phyloP scores from a whole-genome alignment of 75 land plant species.

The Larix kaempferi region DNA sequence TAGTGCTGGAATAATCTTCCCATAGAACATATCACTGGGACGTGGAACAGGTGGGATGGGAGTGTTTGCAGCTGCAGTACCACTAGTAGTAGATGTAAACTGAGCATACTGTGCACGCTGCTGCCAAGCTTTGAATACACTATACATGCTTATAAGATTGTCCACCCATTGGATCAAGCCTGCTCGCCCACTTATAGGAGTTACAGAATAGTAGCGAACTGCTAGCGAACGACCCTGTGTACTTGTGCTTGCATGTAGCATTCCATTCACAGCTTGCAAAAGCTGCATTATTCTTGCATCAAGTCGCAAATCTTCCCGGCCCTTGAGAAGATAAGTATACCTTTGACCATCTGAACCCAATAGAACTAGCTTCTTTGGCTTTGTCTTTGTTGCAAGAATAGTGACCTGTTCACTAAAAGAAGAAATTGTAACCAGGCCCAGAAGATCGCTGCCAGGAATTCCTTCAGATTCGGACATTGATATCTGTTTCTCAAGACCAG shows the following conservation, averaged over 20 bases:
- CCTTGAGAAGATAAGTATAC: conserved; percentile 95
- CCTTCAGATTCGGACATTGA: conserved; percentile 28
- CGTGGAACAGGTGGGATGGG: conserved; percentile 77
- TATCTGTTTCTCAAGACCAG: conserved; percentile 87
- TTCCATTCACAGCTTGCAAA: conserved; percentile 79
- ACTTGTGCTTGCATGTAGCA: conserved; percentile 48
- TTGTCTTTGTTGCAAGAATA: conserved; percentile 92
- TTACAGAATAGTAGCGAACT: conserved; percentile 94
- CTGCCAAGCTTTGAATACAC: conserved; percentile 98
- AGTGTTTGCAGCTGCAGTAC: conserved; percentile 23
- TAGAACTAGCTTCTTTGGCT: conserved; percentile 87
- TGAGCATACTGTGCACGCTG: conserved; percentile 61
- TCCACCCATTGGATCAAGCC: conserved; percentile 99
- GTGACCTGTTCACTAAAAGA: conserved; percentile 73
- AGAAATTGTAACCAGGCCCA: conserved; percentile 70
- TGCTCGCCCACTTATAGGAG: conserved; percentile 97
- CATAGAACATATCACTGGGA: conserved; percentile 99
- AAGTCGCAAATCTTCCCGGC: conserved; percentile 94
- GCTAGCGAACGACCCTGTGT: conserved; percentile 41
- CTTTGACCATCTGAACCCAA: conserved; percentile 91
- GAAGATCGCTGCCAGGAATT: conserved; percentile 8
- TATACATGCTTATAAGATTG: conserved; percentile 89
- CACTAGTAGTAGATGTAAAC: conserved; percentile 32
- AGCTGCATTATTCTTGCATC: conserved; percentile 99
- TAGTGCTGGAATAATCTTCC: conserved; percentile 99